These are phyloP conservation scores for Rhodotorula paludigena DNA, from an alignment of 768 basidiomycete species.

Conservation along the genomic window DNA sequence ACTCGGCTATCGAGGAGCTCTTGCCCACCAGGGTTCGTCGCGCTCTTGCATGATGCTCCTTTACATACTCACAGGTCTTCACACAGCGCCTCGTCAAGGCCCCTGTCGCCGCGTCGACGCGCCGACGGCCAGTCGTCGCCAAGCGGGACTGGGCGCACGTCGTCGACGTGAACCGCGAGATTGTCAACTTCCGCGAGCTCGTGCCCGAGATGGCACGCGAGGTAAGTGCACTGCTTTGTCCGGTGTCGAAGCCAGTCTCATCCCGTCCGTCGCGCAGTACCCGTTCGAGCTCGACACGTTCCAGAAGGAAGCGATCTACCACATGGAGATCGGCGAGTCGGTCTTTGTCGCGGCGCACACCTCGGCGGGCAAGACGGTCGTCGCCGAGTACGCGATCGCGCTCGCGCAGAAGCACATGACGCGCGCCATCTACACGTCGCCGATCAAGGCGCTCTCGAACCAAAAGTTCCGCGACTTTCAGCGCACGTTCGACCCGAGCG, in stretches of 20 bases:
- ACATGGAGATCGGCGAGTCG: conserved; percentile 92
- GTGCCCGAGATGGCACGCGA: conserved; percentile 96
- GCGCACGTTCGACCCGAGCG: conserved; percentile 81
- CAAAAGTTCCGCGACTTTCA: conserved; percentile 99
- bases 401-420: conserved; percentile 98
- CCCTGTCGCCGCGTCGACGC: conserved; percentile 21
- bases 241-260: not conserved
- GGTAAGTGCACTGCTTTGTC: conserved; percentile 49
- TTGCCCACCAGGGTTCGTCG: conserved; percentile 54
- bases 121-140: conserved; percentile 52
- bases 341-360: conserved; percentile 99
- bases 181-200: conserved; percentile 81
- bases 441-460: conserved; percentile 97
- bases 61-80: conserved; percentile 52
- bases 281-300: conserved; percentile 99
- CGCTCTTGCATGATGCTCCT: too few relatives aligned
- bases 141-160: conserved; percentile 98
- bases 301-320: conserved; percentile 97
- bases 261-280: conserved; percentile 56
- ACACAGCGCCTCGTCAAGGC: conserved; percentile 42
- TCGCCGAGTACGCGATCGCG: conserved; percentile 97
- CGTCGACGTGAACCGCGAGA: conserved; percentile 84
- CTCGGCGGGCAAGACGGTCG: conserved; percentile 98
- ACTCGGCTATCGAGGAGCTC: conserved; percentile 69
- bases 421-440: conserved; percentile 97